Base-by-base conservation (phyloP, 148 eudicot genomes). In the Polygonum maritimum region DNA sequence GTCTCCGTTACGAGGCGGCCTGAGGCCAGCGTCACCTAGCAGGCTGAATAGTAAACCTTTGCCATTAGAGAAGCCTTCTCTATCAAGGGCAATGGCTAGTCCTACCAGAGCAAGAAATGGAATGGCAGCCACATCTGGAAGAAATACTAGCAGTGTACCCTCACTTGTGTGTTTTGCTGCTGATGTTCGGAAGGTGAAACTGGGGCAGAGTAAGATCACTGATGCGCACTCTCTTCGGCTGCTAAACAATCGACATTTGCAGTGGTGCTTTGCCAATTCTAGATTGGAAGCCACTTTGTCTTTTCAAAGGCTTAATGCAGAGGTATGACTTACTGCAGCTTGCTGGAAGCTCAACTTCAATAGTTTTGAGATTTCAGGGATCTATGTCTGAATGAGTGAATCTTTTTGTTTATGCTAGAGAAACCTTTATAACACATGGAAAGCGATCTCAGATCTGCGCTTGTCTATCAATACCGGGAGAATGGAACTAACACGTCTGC, bases 181-280 rank as follows among this genome's bases (percentile, higher is more conserved):
- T 73, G 92, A 89, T 80, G 83, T 78, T 19, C 80, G 91, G 80
- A 86, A 85, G 76, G 90, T 78, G 65, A 91, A 87, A 84, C 76
- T 87, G 65, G 91, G 93, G 15, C 94, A 87, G 81, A 91, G 76
- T 71, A 81, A 84, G 76, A 75, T 88, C 77, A 82, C 76, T 75
- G 90, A 91, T 85, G 94, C 91, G 13, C 95, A 91, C 80, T 77
- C 78, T 31, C 80, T 90, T 69, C 85, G 90, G 80, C 70, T 94
- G 75, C 51, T 91, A 33, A 78, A 88, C 79, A 91, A 91, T 76
- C 85, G 90, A 69, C 85, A 87, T 14, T 82, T 94, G 84, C 98
- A 94, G 78, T 94, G 98, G 98, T 85, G 93, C 51, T 88, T 87
- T 82, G 84, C 82, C 13, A 94, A 92, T 85, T 95, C 96, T 2